These are phyloP conservation scores for Alternaria incomplexa DNA, from an alignment of 2,329 filamentous ascomycete genomes.

Conservation along the genomic window DNA sequence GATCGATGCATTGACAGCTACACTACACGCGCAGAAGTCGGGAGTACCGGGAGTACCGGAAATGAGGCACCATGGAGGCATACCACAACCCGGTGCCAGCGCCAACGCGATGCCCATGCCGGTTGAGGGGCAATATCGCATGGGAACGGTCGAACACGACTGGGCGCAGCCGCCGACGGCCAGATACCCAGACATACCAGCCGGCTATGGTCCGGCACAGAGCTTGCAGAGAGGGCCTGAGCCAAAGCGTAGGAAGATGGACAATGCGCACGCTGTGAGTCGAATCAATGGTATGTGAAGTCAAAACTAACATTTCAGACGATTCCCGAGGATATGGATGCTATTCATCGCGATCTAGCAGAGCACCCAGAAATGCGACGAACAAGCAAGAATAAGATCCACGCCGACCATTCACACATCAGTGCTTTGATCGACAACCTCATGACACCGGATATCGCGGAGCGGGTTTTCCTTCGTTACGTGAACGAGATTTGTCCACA, in stretches of 20 bases:
- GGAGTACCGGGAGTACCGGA: conserved; percentile 24
- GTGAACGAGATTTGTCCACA: conserved; percentile 60
- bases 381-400: conserved; percentile 32
- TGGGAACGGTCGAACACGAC: conserved; percentile 38
- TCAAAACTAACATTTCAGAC: conserved; percentile 27
- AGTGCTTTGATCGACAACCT: conserved; percentile 52
- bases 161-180: conserved; percentile 28
- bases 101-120: conserved; percentile 16
- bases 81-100: conserved; percentile 28
- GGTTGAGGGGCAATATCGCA: conserved; percentile 32
- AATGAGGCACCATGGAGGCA: conserved; percentile 26
- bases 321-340: conserved; percentile 48
- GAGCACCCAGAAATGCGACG: conserved; percentile 46
- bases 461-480: conserved; percentile 64
- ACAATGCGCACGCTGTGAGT: conserved; percentile 36
- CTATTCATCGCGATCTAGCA: conserved; percentile 44
- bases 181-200: conserved; percentile 35
- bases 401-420: conserved; percentile 48
- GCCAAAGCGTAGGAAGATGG: conserved; percentile 42
- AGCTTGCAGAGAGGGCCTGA: conserved; percentile 38
- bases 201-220: conserved; percentile 42
- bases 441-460: conserved; percentile 59
- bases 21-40: conserved; percentile 65
- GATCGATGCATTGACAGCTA: conserved; percentile 86
- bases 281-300: not conserved